A percentile compares a stretch with the other conserved stretches of the same genome.
These are phyloP conservation scores for Kalaharituber pfeilii DNA, from an alignment of 2,329 filamentous ascomycete genomes.

Conservation along the genomic window DNA sequence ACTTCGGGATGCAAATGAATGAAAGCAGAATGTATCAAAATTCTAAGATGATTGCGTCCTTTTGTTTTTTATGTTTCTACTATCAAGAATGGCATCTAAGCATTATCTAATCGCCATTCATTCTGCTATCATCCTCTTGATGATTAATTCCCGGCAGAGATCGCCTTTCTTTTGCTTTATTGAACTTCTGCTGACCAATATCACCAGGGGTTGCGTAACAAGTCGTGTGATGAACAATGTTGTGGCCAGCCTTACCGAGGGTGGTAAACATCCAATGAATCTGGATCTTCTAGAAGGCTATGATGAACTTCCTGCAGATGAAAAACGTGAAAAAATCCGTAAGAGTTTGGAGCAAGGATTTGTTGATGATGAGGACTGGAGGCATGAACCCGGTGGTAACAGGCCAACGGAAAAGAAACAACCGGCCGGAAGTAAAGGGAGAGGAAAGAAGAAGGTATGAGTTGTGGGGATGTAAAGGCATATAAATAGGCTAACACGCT, in stretches of 20 bases:
- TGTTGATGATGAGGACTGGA: constrained; percentile 74
- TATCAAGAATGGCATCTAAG: no score
- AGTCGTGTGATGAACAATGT: constrained; percentile 50
- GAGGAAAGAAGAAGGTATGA: constrained; percentile 24
- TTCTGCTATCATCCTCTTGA: background rate
- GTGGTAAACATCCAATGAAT: constrained; percentile 35
- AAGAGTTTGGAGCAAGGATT: constrained; percentile 58
- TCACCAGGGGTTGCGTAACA: constrained; percentile 61
- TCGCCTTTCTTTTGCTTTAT: constrained; percentile 5
- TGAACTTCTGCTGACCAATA: no score
- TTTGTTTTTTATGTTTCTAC: background rate
- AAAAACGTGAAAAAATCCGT: constrained; percentile 57
- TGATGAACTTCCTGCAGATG: constrained; percentile 52
- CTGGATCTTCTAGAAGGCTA: constrained; percentile 60
- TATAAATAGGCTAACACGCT: constrained; percentile 19
- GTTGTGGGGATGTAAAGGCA: constrained; percentile 1
- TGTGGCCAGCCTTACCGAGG: constrained; percentile 44
- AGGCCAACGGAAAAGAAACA: constrained; percentile 35
- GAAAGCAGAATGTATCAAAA: no score
- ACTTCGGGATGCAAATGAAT: no score
- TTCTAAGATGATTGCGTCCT: no score
- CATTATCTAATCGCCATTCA: no score
- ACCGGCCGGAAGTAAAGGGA: constrained; percentile 13
- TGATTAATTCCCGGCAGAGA: constrained; percentile 1
- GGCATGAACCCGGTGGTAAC: constrained; percentile 61